Conservation (phyloP, 2,329 filamentous ascomycete genomes). For the Fusarium udum region DNA sequence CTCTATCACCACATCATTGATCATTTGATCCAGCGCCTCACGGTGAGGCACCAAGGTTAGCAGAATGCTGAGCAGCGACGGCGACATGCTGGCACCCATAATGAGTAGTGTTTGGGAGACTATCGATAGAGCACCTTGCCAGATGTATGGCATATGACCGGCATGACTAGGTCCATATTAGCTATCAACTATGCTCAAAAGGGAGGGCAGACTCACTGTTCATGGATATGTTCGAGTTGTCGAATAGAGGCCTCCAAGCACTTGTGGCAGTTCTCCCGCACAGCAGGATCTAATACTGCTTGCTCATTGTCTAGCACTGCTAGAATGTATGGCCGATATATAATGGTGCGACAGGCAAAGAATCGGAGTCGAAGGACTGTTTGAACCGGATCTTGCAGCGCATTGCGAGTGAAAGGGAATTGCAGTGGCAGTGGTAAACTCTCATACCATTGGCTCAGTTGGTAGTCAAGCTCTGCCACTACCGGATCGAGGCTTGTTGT, state of each 20-base stretch:
- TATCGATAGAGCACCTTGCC: constrained; percentile 85
- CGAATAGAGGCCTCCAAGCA: constrained; percentile 82
- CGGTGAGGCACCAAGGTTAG: constrained; percentile 63
- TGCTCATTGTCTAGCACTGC: constrained; percentile 82
- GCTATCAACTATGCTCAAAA: neutral
- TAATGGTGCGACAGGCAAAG: constrained; percentile 86
- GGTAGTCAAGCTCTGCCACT: constrained; percentile 82
- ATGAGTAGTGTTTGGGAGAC: constrained; percentile 83
- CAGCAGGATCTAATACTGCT: constrained; percentile 74
- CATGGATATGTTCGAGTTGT: constrained; percentile 80
- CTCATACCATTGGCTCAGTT: constrained; percentile 87
- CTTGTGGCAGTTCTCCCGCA: constrained; percentile 81
- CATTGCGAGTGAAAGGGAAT: constrained; percentile 75
- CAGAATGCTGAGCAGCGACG: constrained; percentile 74
- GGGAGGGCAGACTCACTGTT: constrained; percentile 66
- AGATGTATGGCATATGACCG: constrained; percentile 85
- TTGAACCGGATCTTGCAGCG: constrained; percentile 78
- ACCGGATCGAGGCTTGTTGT: constrained; percentile 80
- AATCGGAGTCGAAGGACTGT: constrained; percentile 82
- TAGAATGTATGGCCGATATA: constrained; percentile 84
- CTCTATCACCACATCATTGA: constrained; percentile 79
- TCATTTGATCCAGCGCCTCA: constrained; percentile 76
- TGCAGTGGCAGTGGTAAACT: constrained; percentile 78
- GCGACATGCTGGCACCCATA: constrained; percentile 86
- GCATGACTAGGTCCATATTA: constrained; percentile 65